Evolutionary conservation across 2,329 filamentous ascomycete species (phyloP).

Genomic region (Simplicillium aogashimaense): DNA sequence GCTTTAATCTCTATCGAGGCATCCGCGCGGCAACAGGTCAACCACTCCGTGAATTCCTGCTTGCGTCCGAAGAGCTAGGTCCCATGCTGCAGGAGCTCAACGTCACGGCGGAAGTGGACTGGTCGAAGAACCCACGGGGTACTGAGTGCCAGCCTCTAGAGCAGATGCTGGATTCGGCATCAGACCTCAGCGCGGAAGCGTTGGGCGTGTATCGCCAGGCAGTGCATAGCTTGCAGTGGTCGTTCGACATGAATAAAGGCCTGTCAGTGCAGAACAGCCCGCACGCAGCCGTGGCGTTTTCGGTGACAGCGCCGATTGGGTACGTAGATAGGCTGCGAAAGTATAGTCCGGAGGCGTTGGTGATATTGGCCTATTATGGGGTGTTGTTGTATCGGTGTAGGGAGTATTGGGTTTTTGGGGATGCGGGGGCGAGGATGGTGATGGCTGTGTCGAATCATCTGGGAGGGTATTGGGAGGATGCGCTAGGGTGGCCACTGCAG

Average conservation of each 20-base stretch:
- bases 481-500: conserved; percentile 9
- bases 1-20: conserved; percentile 30
- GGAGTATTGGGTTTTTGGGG: conserved; percentile 18
- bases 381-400: conserved; percentile 23
- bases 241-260: conserved; percentile 15
- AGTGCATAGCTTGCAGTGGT: conserved; percentile 17
- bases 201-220: conserved; percentile 12
- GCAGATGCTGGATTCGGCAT: conserved; percentile 17
- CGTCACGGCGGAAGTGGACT: conserved; percentile 9
- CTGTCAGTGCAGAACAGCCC: conserved; percentile 2
- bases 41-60: conserved; percentile 22
- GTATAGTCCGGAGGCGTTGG: conserved; percentile 24
- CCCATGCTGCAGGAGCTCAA: conserved; percentile 12
- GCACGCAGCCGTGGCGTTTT: conserved; percentile 10
- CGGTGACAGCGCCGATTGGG: conserved; percentile 4
- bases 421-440: conserved; percentile 18
- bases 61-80: conserved; percentile 22
- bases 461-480: conserved; percentile 19
- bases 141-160: conserved; percentile 16
- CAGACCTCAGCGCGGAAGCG: conserved; percentile 10
- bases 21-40: conserved; percentile 24
- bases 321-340: conserved; percentile 22
- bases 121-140: conserved; percentile 9
- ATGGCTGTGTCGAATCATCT: conserved; percentile 14
- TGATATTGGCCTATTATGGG: conserved; percentile 27